These are phyloP conservation scores for Ligustrum vulgare DNA, from an alignment of 257 asterid species.

Conservation along the genomic window DNA sequence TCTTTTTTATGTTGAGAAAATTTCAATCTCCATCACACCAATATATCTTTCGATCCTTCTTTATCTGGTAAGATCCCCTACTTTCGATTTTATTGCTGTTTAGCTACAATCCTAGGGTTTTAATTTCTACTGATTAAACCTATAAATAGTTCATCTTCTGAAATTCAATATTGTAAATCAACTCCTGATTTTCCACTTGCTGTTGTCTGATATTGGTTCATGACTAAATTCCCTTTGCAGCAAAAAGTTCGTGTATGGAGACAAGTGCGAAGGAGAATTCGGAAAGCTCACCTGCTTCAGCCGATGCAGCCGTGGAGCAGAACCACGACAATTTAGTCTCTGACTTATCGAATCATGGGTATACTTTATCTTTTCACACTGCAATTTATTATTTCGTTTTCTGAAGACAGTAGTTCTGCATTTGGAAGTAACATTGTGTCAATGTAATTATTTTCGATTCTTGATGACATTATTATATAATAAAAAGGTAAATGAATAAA, in stretches of 20 bases:
- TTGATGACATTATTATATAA: not conserved
- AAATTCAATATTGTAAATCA: not conserved
- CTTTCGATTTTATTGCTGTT: not conserved
- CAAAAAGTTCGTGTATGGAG: slow-evolving; percentile 32
- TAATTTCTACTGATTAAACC: not conserved
- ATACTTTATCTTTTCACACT: slow-evolving; percentile 13
- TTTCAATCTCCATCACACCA: not conserved
- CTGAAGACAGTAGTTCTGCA: not conserved
- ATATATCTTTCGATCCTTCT: not conserved
- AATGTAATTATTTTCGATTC: not conserved
- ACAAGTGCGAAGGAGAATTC: slow-evolving; percentile 30
- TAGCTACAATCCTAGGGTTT: slow-evolving; percentile 3
- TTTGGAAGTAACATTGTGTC: slow-evolving; percentile 3
- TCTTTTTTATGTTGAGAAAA: not conserved
- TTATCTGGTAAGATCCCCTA: not conserved
- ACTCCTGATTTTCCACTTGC: not conserved
- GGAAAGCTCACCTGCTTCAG: slow-evolving; percentile 33
- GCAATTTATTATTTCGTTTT: not conserved
- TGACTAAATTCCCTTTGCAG: not conserved
- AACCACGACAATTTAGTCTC: slow-evolving; percentile 38
- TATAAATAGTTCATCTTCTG: not conserved
- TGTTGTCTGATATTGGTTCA: not conserved
- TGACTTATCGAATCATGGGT: slow-evolving; percentile 48
- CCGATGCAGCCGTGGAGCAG: slow-evolving; percentile 34
- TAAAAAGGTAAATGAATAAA: not conserved